phyloP scores from a whole-genome alignment of 2,329 filamentous ascomycete genomes.

The Immersiporthe knoxdaviesiana region DNA sequence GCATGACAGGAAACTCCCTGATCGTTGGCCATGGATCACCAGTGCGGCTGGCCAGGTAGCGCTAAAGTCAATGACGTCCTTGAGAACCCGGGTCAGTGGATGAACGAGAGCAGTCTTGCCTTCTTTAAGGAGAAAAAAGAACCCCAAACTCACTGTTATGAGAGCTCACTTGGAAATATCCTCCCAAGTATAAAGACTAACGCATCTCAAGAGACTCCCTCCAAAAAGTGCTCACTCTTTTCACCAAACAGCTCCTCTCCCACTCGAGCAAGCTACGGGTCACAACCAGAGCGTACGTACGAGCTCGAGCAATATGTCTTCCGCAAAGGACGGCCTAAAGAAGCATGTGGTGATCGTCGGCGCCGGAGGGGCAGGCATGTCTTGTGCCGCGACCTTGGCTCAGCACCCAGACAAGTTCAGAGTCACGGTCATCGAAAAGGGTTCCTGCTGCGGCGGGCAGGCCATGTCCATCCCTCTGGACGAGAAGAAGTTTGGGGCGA shows the following conservation, averaged over 20 bases:
- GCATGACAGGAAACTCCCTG: neutral
- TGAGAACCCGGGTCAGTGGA: neutral
- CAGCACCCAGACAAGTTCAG: conserved; percentile 68
- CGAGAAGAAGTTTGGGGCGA: conserved; percentile 58
- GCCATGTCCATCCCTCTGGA: conserved; percentile 63
- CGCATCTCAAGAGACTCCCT: neutral
- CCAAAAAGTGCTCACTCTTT: neutral
- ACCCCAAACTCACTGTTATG: neutral
- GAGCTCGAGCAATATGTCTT: neutral
- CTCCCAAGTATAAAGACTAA: neutral
- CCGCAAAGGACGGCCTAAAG: conserved; percentile 38
- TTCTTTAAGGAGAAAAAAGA: too few species aligned
- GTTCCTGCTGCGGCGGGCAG: conserved; percentile 62
- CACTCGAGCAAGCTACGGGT: neutral
- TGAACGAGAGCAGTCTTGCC: neutral
- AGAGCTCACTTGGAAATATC: neutral
- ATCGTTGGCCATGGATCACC: neutral
- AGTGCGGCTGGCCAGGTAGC: neutral
- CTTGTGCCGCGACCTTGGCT: conserved; percentile 68
- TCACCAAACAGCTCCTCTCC: neutral
- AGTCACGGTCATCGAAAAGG: conserved; percentile 64
- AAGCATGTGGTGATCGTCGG: conserved; percentile 63
- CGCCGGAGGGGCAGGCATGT: conserved; percentile 66
- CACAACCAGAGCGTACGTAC: neutral
- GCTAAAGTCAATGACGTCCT: conserved; percentile 25